Evolutionary conservation across 148 eudicot species (phyloP).

Genomic region (Vaccinium vitisidaea): DNA sequence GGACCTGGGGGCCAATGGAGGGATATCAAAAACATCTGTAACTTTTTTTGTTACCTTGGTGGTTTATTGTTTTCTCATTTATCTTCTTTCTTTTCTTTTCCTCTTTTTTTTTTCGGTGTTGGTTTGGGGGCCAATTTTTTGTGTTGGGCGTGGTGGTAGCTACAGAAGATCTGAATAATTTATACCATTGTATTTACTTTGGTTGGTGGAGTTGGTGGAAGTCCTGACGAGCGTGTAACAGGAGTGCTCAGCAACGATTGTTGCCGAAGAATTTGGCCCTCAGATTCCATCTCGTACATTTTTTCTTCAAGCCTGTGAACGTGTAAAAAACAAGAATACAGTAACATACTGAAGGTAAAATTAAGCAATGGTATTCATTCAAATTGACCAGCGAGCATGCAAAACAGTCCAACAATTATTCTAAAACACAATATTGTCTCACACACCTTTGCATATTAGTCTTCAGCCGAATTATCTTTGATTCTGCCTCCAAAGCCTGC

Average conservation of each 20-base stretch:
- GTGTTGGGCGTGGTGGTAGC: too few relatives aligned
- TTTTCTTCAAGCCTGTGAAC: constrained; percentile 76
- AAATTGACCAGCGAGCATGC: neutral
- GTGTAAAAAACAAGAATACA: neutral
- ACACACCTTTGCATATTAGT: constrained; percentile 82
- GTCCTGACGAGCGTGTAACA: constrained; percentile 36
- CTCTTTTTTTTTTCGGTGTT: too few relatives aligned
- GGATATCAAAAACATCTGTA: neutral
- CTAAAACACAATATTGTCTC: neutral
- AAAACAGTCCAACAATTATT: neutral
- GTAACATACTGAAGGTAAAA: neutral
- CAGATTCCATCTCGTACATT: constrained; percentile 77
- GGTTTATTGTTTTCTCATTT: too few relatives aligned
- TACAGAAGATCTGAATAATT: neutral
- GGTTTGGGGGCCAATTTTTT: too few relatives aligned
- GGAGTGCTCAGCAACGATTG: constrained; percentile 55
- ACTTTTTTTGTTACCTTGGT: neutral
- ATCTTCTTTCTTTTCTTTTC: too few relatives aligned
- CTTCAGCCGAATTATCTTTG: constrained; percentile 73
- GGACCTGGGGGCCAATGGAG: neutral
- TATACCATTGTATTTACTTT: constrained; percentile 36
- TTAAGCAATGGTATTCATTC: neutral
- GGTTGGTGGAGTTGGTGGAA: constrained; percentile 41
- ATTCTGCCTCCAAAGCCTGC: constrained; percentile 87
- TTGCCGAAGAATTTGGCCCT: constrained; percentile 72